Percentiles rank a stretch among this genome's conserved stretches.
Evolutionary conservation across 1,284 basidiomycete genomes (phyloP).

Genomic region (Moniliella sp.): DNA sequence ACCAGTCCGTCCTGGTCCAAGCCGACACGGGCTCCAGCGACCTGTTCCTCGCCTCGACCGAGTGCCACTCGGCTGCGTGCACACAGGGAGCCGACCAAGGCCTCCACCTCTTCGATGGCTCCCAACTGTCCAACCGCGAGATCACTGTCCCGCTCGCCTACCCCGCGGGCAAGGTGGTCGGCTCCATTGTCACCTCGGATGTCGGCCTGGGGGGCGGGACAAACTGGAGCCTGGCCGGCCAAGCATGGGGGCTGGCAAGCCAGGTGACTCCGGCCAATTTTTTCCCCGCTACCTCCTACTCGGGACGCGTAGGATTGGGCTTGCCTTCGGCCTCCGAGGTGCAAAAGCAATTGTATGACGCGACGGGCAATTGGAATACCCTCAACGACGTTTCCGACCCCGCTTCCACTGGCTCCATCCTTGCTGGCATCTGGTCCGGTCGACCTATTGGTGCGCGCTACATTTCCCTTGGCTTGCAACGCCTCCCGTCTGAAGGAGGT

Average conservation of each 20-base stretch:
- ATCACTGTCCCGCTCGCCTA: constrained; percentile 15
- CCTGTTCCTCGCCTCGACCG: constrained; percentile 16
- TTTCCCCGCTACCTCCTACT: no score
- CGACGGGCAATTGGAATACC: constrained; percentile 7
- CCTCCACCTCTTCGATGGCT: constrained; percentile 9
- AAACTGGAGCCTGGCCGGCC: constrained; percentile 1
- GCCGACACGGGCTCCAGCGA: constrained; percentile 21
- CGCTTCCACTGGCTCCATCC: constrained; percentile 10
- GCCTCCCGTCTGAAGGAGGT: constrained; percentile 20
- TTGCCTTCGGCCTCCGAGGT: constrained; percentile 18
- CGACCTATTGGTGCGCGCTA: constrained; percentile 9
- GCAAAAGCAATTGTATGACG: constrained; percentile 9
- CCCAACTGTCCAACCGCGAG: constrained; percentile 7
- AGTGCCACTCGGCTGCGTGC: constrained; percentile 12
- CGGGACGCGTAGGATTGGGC: constrained; percentile 16
- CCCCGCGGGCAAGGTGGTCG: constrained; percentile 12
- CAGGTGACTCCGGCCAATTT: constrained; percentile 13
- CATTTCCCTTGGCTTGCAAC: constrained; percentile 17
- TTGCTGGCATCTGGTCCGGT: constrained; percentile 16
- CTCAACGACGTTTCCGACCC: constrained; percentile 7
- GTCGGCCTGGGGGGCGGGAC: constrained; percentile 11
- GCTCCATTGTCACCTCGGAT: constrained; percentile 10
- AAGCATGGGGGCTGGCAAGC: constrained; percentile 14
- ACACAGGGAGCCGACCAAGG: constrained; percentile 5
- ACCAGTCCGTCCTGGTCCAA: constrained; percentile 13